phyloP scores from a whole-genome alignment of 176 grass and related monocot genomes.

The barley (Hordeum vulgare) region DNA sequence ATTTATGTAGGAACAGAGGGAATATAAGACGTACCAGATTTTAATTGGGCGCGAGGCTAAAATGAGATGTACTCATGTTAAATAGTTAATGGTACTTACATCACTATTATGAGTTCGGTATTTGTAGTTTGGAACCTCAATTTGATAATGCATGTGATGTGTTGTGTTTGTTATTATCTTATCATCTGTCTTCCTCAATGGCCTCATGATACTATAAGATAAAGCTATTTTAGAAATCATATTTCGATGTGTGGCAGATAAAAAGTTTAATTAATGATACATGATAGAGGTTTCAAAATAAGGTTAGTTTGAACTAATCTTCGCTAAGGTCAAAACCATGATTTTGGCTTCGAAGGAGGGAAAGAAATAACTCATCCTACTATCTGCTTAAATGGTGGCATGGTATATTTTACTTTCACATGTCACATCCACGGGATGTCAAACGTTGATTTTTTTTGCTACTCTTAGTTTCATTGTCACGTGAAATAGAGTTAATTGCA shows the following conservation, averaged over 20 bases:
- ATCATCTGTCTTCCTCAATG: constrained; percentile 39
- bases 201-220: constrained; percentile 18
- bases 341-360: too few species aligned
- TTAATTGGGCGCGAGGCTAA: too few species aligned
- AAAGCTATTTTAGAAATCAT: background rate
- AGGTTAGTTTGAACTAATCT: too few species aligned
- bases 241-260: background rate
- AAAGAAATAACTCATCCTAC: too few species aligned
- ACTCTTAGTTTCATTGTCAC: background rate
- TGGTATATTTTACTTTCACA: too few species aligned
- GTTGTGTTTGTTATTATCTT: constrained; percentile 13
- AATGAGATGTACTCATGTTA: background rate
- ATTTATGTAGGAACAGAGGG: too few species aligned
- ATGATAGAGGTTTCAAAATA: background rate
- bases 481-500: too few species aligned
- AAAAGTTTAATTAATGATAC: background rate
- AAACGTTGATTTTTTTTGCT: too few species aligned
- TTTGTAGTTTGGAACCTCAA: constrained; percentile 70
- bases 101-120: constrained; percentile 55
- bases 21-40: too few species aligned
- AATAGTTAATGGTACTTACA: constrained; percentile 37
- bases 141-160: background rate
- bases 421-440: too few species aligned
- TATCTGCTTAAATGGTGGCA: too few species aligned
- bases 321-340: too few species aligned